These are phyloP conservation scores for Saturnispora mendoncae DNA, from an alignment of 805 yeast species.

Conservation along the genomic window DNA sequence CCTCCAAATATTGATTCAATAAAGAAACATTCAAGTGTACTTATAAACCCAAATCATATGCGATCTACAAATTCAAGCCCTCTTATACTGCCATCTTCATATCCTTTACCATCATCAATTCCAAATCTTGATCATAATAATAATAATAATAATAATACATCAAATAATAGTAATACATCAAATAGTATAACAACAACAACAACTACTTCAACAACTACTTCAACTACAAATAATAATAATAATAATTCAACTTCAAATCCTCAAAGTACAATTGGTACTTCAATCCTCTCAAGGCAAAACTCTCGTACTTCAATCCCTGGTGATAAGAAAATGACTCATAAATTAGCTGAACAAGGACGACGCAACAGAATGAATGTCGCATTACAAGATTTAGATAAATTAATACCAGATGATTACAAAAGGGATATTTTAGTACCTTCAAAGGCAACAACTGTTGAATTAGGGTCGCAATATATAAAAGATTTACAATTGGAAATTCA, in stretches of 20 bases:
- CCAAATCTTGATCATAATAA: background rate
- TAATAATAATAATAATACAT: background rate
- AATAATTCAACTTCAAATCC: background rate
- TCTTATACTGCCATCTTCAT: slow-evolving; percentile 29
- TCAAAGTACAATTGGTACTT: slow-evolving; percentile 9
- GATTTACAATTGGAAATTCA: slow-evolving; percentile 33
- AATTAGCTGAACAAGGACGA: slow-evolving; percentile 93
- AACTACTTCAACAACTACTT: background rate
- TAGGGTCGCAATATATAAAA: slow-evolving; percentile 66
- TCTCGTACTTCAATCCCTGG: slow-evolving; percentile 1
- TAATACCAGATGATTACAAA: slow-evolving; percentile 54
- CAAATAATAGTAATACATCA: no score
- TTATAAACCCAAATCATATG: slow-evolving; percentile 26
- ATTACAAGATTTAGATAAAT: slow-evolving; percentile 57
- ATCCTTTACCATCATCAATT: slow-evolving; percentile 6
- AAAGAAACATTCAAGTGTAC: slow-evolving; percentile 23
- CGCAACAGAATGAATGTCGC: slow-evolving; percentile 89
- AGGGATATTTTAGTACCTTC: slow-evolving; percentile 64
- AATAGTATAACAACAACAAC: no score
- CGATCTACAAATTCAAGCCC: slow-evolving; percentile 29
- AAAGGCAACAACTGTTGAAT: slow-evolving; percentile 91
- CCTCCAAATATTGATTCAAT: slow-evolving; percentile 18
- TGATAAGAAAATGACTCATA: slow-evolving; percentile 66
- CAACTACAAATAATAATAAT: background rate
- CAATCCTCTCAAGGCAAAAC: slow-evolving; percentile 8